These are phyloP conservation scores for Phytophthora idaei DNA, from an alignment of 352 stramenopile species.

Conservation along the genomic window DNA sequence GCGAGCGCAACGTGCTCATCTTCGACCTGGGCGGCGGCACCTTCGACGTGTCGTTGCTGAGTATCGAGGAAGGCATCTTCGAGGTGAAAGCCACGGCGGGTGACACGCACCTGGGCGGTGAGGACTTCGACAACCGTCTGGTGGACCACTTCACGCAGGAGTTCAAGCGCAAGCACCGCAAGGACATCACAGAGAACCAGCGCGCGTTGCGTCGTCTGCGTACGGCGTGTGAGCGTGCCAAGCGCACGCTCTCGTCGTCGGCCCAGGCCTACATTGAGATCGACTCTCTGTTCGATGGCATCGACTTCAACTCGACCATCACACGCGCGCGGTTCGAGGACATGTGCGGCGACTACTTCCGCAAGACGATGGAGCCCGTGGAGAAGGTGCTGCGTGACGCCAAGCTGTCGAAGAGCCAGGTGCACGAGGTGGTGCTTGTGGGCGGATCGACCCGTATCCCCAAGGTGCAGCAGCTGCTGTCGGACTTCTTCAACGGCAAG, in stretches of 20 bases:
- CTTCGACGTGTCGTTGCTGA: conserved; percentile 94
- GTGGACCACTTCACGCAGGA: conserved; percentile 94
- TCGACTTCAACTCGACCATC: conserved; percentile 94
- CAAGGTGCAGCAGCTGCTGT: conserved; percentile 65
- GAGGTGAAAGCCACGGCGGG: conserved; percentile 95
- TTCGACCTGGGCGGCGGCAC: conserved; percentile 96
- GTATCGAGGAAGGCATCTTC: conserved; percentile 96
- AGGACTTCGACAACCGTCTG: conserved; percentile 95
- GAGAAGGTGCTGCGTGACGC: conserved; percentile 90
- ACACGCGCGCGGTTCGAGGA: conserved; percentile 93
- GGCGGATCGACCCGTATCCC: conserved; percentile 81
- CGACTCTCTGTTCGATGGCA: conserved; percentile 92
- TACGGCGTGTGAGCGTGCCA: conserved; percentile 93
- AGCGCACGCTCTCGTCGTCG: conserved; percentile 93
- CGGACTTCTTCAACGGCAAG: conserved; percentile 78
- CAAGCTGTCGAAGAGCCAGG: conserved; percentile 88
- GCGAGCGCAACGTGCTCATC: conserved; percentile 96
- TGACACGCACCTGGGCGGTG: conserved; percentile 93
- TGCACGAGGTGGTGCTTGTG: conserved; percentile 86
- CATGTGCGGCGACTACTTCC: conserved; percentile 90
- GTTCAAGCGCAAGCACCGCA: conserved; percentile 92
- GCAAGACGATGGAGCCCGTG: conserved; percentile 89
- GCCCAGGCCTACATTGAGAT: conserved; percentile 95
- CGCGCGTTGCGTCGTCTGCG: conserved; percentile 89
- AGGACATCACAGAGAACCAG: conserved; percentile 90